Evolutionary conservation across 176 grass and related monocot genomes (phyloP).

Genomic region (Carex kokanica): DNA sequence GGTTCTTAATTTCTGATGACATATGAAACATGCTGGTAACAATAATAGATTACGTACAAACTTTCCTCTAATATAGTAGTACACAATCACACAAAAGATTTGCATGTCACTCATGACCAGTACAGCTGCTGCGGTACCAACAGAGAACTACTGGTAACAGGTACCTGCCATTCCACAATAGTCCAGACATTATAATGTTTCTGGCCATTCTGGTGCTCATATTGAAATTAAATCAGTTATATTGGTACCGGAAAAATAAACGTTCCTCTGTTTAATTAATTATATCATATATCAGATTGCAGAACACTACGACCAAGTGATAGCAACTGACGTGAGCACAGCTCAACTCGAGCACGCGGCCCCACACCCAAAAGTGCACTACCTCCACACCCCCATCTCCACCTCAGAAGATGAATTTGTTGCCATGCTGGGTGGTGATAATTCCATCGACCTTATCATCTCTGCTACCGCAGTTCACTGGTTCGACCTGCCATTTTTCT

Average conservation of each 20-base stretch:
- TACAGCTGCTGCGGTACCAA: neutral
- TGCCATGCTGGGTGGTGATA: constrained; percentile 56
- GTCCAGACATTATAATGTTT: neutral
- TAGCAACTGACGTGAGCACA: constrained; percentile 63
- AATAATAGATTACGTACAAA: neutral
- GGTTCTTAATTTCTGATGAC: neutral
- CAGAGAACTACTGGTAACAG: neutral
- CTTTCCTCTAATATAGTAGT: neutral
- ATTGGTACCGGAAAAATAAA: neutral
- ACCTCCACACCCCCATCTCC: constrained; percentile 56
- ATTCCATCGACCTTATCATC: constrained; percentile 57
- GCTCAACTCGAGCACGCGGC: constrained; percentile 42
- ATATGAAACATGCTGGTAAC: neutral
- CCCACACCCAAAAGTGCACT: constrained; percentile 43
- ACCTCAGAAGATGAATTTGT: constrained; percentile 53
- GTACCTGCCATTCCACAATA: neutral
- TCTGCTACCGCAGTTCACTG: constrained; percentile 63
- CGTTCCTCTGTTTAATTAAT: neutral
- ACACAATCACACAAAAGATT: too few relatives aligned
- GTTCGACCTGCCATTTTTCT: constrained; percentile 76
- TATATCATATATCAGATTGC: constrained; percentile 9
- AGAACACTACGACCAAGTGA: constrained; percentile 57
- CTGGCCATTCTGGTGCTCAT: neutral
- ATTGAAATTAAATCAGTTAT: neutral
- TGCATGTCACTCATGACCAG: neutral